A percentile compares a stretch with the other conserved stretches of the same genome.
Conservation (phyloP, 2,329 filamentous ascomycete species). For the Penicillium nordicum region DNA sequence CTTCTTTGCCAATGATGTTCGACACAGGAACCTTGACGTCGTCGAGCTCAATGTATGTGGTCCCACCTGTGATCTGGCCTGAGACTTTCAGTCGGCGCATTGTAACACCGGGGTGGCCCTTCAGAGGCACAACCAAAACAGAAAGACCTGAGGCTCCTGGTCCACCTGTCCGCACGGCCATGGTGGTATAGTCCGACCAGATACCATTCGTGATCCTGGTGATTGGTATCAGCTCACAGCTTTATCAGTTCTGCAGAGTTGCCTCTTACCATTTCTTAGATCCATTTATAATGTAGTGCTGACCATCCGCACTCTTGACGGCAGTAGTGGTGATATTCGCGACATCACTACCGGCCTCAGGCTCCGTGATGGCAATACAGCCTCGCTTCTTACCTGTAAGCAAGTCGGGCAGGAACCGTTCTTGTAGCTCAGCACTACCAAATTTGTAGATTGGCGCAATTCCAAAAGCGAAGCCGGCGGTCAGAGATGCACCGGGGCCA, state of each 20-base stretch:
- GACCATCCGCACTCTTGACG: slow-evolving; percentile 58
- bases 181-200: slow-evolving; percentile 64
- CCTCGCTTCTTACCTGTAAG: slow-evolving; percentile 63
- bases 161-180: slow-evolving; percentile 71
- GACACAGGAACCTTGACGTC: slow-evolving; percentile 68
- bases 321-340: slow-evolving; percentile 69
- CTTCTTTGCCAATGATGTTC: slow-evolving; percentile 68
- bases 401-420: slow-evolving; percentile 65
- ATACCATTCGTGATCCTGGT: slow-evolving; percentile 66
- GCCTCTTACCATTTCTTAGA: slow-evolving; percentile 66
- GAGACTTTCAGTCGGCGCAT: slow-evolving; percentile 66
- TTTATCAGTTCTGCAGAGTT: background rate
- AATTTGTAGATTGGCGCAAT: slow-evolving; percentile 70
- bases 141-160: slow-evolving; percentile 62
- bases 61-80: slow-evolving; percentile 64
- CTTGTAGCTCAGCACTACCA: slow-evolving; percentile 59
- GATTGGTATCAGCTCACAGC: background rate
- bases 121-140: slow-evolving; percentile 67
- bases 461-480: slow-evolving; percentile 69
- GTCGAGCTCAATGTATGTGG: slow-evolving; percentile 72
- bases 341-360: slow-evolving; percentile 69
- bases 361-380: slow-evolving; percentile 78
- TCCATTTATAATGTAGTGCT: slow-evolving; percentile 69
- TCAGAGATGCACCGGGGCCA: slow-evolving; percentile 64
- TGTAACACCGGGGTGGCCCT: slow-evolving; percentile 61